These are phyloP conservation scores for Scedosporium boydii DNA, from an alignment of 2,329 filamentous ascomycete species.

Conservation along the genomic window DNA sequence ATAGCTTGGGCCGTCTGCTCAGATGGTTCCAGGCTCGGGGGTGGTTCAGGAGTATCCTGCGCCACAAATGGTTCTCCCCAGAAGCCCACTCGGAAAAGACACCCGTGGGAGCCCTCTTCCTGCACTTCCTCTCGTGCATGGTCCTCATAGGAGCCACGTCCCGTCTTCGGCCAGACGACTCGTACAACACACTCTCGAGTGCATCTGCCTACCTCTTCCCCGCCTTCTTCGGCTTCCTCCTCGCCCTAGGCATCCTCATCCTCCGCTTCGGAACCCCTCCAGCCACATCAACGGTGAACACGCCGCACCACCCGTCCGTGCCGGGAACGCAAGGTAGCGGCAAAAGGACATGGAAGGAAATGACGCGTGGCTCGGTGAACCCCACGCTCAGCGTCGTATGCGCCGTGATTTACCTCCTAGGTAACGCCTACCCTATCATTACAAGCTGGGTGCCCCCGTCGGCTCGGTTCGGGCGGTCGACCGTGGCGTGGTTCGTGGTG, in stretches of 20 bases:
- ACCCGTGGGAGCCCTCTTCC: slow-evolving; percentile 23
- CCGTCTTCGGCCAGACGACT: slow-evolving; percentile 13
- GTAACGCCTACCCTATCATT: slow-evolving; percentile 22
- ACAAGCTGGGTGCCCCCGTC: slow-evolving; percentile 21
- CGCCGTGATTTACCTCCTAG: slow-evolving; percentile 20
- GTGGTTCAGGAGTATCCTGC: slow-evolving; percentile 18
- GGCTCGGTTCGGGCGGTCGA: slow-evolving; percentile 3
- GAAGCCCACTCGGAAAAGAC: slow-evolving; percentile 26
- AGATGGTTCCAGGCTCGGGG: slow-evolving; percentile 20
- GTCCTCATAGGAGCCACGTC: slow-evolving; percentile 25
- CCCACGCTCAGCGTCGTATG: slow-evolving; percentile 20
- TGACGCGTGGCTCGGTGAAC: slow-evolving; percentile 21
- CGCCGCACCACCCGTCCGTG: slow-evolving; percentile 1
- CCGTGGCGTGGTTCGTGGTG: slow-evolving; percentile 20
- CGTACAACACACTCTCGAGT: slow-evolving; percentile 22
- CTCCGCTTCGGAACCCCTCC: slow-evolving; percentile 24
- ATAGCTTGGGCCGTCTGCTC: slow-evolving; percentile 23
- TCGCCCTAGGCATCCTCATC: slow-evolving; percentile 25
- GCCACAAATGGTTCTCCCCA: slow-evolving; percentile 20
- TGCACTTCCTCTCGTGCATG: slow-evolving; percentile 23
- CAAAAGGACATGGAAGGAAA: slow-evolving; percentile 18
- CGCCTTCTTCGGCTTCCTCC: slow-evolving; percentile 23
- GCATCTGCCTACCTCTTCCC: slow-evolving; percentile 24
- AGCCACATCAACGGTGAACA: slow-evolving; percentile 10
- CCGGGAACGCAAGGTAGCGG: slow-evolving; percentile 5